phyloP scores from a whole-genome alignment of 441 rosid genomes.

The Capsella rubella region DNA sequence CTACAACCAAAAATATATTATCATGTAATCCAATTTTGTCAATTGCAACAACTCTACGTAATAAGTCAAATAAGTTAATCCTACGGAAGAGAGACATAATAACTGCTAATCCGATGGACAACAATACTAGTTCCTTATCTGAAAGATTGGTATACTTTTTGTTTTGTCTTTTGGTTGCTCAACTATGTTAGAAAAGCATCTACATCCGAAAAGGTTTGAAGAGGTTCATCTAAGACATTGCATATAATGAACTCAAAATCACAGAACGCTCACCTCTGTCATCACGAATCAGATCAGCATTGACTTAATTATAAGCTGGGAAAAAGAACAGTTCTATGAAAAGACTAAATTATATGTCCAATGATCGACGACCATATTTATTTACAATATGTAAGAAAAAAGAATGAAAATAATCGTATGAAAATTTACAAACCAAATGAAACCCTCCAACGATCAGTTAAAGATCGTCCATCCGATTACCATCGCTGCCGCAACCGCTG shows the following conservation, averaged over 20 bases:
- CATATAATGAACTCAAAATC: background rate
- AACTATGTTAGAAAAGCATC: background rate
- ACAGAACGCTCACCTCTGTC: background rate
- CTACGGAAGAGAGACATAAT: conserved; percentile 19
- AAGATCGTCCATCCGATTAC: background rate
- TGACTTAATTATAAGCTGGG: background rate
- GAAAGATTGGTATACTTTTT: background rate
- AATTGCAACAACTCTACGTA: conserved; percentile 35
- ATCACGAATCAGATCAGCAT: background rate
- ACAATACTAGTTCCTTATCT: background rate
- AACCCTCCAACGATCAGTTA: background rate
- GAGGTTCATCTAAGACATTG: background rate
- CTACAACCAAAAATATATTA: background rate
- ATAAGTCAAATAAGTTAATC: conserved; percentile 7
- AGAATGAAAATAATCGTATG: background rate
- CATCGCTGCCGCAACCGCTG: background rate
- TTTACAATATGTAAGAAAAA: conserved; percentile 10
- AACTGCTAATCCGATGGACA: conserved; percentile 8
- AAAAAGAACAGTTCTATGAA: background rate
- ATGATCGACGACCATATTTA: conserved; percentile 10
- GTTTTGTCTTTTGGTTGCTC: conserved; percentile 3
- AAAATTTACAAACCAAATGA: background rate
- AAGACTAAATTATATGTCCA: background rate
- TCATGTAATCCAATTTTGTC: background rate
- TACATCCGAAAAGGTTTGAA: background rate